Evolutionary conservation across 169 alveolate species (phyloP).

Genomic region (Eimeria maxima): DNA sequence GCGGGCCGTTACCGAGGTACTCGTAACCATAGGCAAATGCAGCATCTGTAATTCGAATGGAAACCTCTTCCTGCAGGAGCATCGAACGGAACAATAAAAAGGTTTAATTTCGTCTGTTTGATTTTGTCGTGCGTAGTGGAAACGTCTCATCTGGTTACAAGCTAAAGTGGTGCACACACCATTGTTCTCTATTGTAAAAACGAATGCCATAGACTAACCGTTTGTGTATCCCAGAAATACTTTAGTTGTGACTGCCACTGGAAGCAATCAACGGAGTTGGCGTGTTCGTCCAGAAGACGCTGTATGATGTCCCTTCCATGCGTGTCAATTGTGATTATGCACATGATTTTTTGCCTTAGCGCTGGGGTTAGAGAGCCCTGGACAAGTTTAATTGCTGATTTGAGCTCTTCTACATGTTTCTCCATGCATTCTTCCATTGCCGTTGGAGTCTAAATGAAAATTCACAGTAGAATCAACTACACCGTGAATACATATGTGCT

Average conservation of each 20-base stretch:
- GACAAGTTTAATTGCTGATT: slow-evolving; percentile 93
- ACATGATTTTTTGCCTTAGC: slow-evolving; percentile 95
- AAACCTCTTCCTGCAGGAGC: slow-evolving; percentile 89
- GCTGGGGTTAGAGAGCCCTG: slow-evolving; percentile 94
- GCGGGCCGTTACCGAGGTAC: slow-evolving; percentile 98
- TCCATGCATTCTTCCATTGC: slow-evolving; percentile 76
- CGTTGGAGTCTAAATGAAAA: slow-evolving; percentile 6
- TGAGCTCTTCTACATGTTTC: slow-evolving; percentile 84
- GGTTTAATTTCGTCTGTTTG: neutral
- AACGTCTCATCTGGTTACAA: neutral
- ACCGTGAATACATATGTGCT: too few relatives aligned
- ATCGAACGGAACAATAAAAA: neutral
- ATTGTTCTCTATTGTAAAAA: neutral
- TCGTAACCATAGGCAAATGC: slow-evolving; percentile 97
- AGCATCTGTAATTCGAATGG: slow-evolving; percentile 96
- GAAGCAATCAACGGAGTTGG: slow-evolving; percentile 94
- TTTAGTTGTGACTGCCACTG: slow-evolving; percentile 98
- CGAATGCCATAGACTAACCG: neutral
- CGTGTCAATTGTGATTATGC: slow-evolving; percentile 97
- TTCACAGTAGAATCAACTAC: neutral
- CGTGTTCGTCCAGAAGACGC: slow-evolving; percentile 93
- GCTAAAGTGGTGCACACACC: neutral
- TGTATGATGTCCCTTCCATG: slow-evolving; percentile 97
- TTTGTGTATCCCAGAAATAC: slow-evolving; percentile 92
- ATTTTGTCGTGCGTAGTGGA: neutral